Evolutionary conservation across 169 alveolate genomes (phyloP).

Genomic region (Hepatocystis sp.): DNA sequence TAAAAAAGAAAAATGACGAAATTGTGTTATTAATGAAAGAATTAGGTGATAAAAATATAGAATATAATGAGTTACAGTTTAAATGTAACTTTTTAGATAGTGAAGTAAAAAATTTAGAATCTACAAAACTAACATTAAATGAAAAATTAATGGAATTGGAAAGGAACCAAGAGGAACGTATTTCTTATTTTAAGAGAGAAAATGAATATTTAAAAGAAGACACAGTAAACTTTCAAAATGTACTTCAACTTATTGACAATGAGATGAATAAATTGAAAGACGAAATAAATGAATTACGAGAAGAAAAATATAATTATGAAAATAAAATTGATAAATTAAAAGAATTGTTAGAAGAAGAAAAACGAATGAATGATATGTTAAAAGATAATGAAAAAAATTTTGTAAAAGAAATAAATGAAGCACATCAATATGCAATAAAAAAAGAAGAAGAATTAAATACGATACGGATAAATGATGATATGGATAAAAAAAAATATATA

Average conservation of each 20-base stretch:
- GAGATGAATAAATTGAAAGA: conserved; percentile 46
- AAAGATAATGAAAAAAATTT: conserved; percentile 73
- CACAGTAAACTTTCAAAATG: conserved; percentile 27
- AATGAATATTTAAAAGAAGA: conserved; percentile 62
- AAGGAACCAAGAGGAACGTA: conserved; percentile 33
- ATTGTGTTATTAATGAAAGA: conserved; percentile 50
- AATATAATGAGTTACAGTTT: conserved; percentile 49
- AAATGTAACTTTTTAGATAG: conserved; percentile 56
- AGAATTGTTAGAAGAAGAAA: conserved; percentile 70
- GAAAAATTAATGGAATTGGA: conserved; percentile 64
- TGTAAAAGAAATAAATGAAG: conserved; percentile 73
- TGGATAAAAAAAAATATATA: conserved; percentile 39
- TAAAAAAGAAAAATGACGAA: conserved; percentile 62
- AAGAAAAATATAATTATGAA: conserved; percentile 52
- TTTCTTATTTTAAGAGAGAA: conserved; percentile 41
- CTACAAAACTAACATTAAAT: conserved; percentile 14
- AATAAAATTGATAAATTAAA: conserved; percentile 68
- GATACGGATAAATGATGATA: conserved; percentile 18
- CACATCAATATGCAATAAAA: conserved; percentile 68
- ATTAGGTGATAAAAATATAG: conserved; percentile 62
- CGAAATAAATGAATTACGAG: conserved; percentile 16
- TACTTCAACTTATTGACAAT: conserved; percentile 45
- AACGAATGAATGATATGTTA: conserved; percentile 48
- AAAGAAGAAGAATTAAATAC: conserved; percentile 58
- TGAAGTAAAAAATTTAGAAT: conserved; percentile 59